These are phyloP conservation scores for Apophysomyces sp. DNA, from an alignment of 371 early-diverging fungal genomes.

Conservation along the genomic window DNA sequence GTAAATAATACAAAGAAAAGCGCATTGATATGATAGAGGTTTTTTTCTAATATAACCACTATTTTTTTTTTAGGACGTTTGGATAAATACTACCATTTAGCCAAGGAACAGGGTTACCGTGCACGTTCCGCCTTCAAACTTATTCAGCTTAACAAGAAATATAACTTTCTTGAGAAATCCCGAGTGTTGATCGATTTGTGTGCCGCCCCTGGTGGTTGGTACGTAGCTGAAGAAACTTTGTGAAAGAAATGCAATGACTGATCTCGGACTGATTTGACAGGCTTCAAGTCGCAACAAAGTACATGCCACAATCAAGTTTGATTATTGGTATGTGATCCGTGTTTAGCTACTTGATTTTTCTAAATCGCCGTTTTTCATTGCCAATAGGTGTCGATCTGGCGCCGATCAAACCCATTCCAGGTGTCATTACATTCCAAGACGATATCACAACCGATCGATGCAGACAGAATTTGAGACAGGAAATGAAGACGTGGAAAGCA, in stretches of 20 bases:
- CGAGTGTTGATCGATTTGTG: conserved; percentile 98
- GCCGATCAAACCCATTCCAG: conserved; percentile 97
- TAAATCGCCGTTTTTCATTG: too few relatives aligned
- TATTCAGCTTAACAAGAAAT: conserved; percentile 99
- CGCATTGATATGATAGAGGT: not conserved
- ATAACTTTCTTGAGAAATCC: conserved; percentile 91
- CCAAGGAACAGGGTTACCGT: conserved; percentile 99
- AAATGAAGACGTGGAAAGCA: conserved; percentile 97
- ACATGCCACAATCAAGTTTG: conserved; percentile 93
- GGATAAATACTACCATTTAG: conserved; percentile 99
- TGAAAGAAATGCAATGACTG: not conserved
- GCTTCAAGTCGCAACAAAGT: conserved; percentile 95
- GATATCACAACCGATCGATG: conserved; percentile 98
- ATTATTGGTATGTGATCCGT: conserved; percentile 70
- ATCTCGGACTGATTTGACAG: conserved; percentile 18
- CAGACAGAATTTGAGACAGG: conserved; percentile 77
- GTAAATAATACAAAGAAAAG: conserved; percentile 15
- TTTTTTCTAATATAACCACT: not conserved
- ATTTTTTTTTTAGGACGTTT: conserved; percentile 73
- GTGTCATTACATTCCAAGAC: conserved; percentile 93
- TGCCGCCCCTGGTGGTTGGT: conserved; percentile 99
- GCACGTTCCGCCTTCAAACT: conserved; percentile 99
- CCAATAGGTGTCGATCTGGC: conserved; percentile 94
- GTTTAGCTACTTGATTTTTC: too few relatives aligned
- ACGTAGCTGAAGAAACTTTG: conserved; percentile 14